Evolutionary conservation across 768 basidiomycete species (phyloP), one percentile per base, ranked within the genome.

Genomic region (Sporobolomyces phaffii): DNA sequence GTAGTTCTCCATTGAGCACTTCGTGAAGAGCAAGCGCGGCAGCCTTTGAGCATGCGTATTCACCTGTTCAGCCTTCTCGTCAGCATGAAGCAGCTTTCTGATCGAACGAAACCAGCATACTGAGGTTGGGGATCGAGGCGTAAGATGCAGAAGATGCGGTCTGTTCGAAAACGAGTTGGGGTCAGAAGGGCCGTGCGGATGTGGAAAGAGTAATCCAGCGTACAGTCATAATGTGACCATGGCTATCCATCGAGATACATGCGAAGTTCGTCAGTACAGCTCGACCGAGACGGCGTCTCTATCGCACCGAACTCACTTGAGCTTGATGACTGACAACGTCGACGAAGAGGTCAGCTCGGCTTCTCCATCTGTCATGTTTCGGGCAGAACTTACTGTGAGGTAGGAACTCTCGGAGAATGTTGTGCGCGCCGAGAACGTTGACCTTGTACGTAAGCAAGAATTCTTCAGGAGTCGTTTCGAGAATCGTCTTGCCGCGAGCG

Each of bases 191-290:
- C 34, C 10, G 11, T 11, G 48, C 26, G 20, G 51, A 26, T 40
- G 5, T 3, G 1, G 26, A 24, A 33, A 5, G 14, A 15, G 33
- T 14, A 15, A 8, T 14, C 8, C 1, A 1, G 24, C 60, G 31
- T 10, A 68, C 60, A 0, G 62, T 69, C 62, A 69, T 65, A 49
- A 69, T 48, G 36, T 69, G 68, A 9, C 68, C 68, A n/a, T 69
- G 68, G 49, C 63, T 69, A 5, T n/a, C n/a, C n/a, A 3, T 31
- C 3, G 0, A 29, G 31, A 6, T 18, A 22, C 7, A 22, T 14
- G 15, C 18, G n/a, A 22, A 15, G 7, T 17, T 15, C 4, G 60
- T 61, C 49, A 61, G 60, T 29, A 41, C 18, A 14, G 5, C 20
- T 5, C 13, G 26, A 40, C n/a, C n/a, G n/a, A 22, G 8, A 24